phyloP scores from a whole-genome alignment of 2,329 filamentous ascomycete genomes.

The Scopulariopsis brevicaulis region DNA sequence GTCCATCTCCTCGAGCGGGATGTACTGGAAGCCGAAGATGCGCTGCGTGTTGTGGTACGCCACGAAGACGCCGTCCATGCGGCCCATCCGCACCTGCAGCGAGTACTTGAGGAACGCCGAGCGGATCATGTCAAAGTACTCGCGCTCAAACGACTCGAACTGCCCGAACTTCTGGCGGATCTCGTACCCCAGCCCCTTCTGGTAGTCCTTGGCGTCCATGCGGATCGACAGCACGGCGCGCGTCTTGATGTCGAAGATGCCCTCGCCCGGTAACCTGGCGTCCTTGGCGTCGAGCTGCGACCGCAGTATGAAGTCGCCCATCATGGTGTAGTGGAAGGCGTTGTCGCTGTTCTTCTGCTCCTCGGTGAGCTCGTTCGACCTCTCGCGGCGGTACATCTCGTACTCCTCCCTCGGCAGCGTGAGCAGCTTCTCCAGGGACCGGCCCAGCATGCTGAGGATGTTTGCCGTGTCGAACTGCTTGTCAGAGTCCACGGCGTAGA shows the following conservation, averaged over 20 bases:
- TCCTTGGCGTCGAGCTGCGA: slow-evolving; percentile 92
- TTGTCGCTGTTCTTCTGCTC: slow-evolving; percentile 64
- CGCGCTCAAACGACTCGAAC: slow-evolving; percentile 87
- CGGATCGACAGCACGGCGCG: slow-evolving; percentile 84
- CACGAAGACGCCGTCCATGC: slow-evolving; percentile 98
- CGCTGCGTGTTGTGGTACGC: slow-evolving; percentile 91
- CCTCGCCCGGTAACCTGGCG: slow-evolving; percentile 72
- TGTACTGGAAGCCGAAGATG: slow-evolving; percentile 96
- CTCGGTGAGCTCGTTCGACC: slow-evolving; percentile 57
- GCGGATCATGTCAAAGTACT: slow-evolving; percentile 95
- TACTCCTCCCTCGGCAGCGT: slow-evolving; percentile 75
- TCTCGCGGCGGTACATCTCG: slow-evolving; percentile 66
- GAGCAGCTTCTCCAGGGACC: slow-evolving; percentile 92
- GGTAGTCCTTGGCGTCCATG: slow-evolving; percentile 66
- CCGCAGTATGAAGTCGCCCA: slow-evolving; percentile 84
- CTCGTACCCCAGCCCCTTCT: slow-evolving; percentile 76
- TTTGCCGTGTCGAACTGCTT: slow-evolving; percentile 82
- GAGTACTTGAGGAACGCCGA: slow-evolving; percentile 95
- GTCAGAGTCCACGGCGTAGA: slow-evolving; percentile 91
- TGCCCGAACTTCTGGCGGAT: slow-evolving; percentile 64
- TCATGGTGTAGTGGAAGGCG: slow-evolving; percentile 75
- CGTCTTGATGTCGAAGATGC: slow-evolving; percentile 95
- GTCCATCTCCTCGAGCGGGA: slow-evolving; percentile 81
- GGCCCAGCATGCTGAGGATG: slow-evolving; percentile 82
- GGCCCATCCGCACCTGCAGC: slow-evolving; percentile 88